These are phyloP conservation scores for Alternaria dauci DNA, from an alignment of 2,329 filamentous ascomycete genomes.

Conservation along the genomic window DNA sequence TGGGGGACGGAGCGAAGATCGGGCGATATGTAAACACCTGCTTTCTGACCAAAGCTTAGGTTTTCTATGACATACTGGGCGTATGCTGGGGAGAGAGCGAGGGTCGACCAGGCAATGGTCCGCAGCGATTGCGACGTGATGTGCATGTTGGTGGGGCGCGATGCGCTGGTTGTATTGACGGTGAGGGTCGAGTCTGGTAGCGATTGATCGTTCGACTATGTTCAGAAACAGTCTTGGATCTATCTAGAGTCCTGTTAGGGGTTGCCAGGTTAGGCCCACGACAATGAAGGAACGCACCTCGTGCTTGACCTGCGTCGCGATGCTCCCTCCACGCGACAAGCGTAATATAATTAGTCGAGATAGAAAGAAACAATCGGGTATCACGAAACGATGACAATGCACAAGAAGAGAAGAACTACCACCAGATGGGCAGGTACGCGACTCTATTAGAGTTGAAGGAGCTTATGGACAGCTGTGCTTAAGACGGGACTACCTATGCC, in stretches of 20 bases:
- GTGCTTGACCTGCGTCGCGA: slow-evolving; percentile 28
- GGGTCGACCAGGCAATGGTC: slow-evolving; percentile 51
- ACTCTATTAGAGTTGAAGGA: slow-evolving; percentile 25
- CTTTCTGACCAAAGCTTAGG: slow-evolving; percentile 78
- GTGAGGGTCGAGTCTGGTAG: background rate
- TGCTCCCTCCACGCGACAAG: slow-evolving; percentile 25
- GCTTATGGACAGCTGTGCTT: slow-evolving; percentile 51
- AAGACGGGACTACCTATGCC: slow-evolving; percentile 34
- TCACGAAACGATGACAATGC: slow-evolving; percentile 29
- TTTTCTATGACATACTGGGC: slow-evolving; percentile 75
- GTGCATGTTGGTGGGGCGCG: slow-evolving; percentile 40
- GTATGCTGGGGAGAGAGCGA: slow-evolving; percentile 61
- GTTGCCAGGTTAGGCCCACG: background rate
- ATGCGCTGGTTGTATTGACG: slow-evolving; percentile 7
- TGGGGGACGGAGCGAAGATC: slow-evolving; percentile 64
- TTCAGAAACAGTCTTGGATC: background rate
- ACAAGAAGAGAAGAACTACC: slow-evolving; percentile 27
- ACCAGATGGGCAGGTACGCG: slow-evolving; percentile 30
- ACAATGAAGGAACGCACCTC: slow-evolving; percentile 18
- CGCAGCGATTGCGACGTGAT: slow-evolving; percentile 51
- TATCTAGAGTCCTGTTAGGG: background rate
- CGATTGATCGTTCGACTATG: background rate
- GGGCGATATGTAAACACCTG: slow-evolving; percentile 70
- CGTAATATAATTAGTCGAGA: slow-evolving; percentile 10
- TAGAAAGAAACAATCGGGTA: slow-evolving; percentile 36